Percentiles rank a stretch among this genome's conserved stretches.
Evolutionary conservation across 2,329 filamentous ascomycete species (phyloP).

Genomic region (Phaeosphaeriaceae sp.): DNA sequence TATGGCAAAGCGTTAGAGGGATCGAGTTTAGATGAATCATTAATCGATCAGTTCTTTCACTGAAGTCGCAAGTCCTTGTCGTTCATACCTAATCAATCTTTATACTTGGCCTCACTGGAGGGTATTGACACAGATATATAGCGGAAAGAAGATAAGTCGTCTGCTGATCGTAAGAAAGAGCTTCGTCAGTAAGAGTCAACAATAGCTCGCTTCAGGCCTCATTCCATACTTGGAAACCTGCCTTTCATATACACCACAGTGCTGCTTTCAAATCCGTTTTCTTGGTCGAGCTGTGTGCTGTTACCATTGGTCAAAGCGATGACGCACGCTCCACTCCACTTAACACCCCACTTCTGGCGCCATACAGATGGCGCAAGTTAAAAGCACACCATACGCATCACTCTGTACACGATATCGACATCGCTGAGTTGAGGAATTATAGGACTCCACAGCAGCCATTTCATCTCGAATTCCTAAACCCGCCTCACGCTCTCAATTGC

Average conservation of each 20-base stretch:
- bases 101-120: no score
- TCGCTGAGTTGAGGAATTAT: background rate
- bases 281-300: background rate
- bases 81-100: background rate
- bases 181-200: background rate
- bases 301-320: background rate
- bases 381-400: background rate
- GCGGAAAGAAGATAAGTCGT: no score
- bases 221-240: background rate
- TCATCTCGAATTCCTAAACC: background rate
- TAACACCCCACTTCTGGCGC: conserved; percentile 1
- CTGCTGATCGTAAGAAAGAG: background rate
- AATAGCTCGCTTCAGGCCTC: background rate
- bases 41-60: background rate
- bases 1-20: background rate
- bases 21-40: background rate
- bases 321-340: background rate
- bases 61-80: background rate
- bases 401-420: background rate
- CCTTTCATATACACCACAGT: background rate
- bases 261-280: background rate
- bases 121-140: no score
- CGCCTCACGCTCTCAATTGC: background rate
- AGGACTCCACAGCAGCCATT: background rate
- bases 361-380: background rate